Conservation (phyloP, 2,329 filamentous ascomycete genomes). For the Pseudocercospora pini-densiflorae region DNA sequence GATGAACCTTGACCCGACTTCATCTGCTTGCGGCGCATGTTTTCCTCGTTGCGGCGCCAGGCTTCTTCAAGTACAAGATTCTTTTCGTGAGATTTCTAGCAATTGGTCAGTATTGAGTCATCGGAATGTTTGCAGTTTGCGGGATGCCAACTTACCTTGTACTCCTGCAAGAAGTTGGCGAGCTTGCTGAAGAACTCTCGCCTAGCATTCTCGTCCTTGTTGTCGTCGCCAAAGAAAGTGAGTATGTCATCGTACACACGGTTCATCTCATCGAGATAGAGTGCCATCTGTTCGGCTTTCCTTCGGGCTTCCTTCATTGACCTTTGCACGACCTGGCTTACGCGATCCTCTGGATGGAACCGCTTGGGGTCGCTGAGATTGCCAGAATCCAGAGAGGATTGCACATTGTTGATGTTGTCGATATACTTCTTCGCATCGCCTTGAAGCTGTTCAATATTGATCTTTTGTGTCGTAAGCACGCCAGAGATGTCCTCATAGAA, state of each 20-base stretch:
- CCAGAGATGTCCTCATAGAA: constrained; percentile 84
- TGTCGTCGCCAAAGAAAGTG: constrained; percentile 94
- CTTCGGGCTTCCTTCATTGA: constrained; percentile 95
- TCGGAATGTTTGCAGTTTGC: neutral
- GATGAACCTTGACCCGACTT: constrained; percentile 51
- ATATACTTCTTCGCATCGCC: constrained; percentile 90
- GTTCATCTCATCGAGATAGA: constrained; percentile 92
- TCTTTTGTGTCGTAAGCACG: constrained; percentile 80
- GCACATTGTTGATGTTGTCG: constrained; percentile 91
- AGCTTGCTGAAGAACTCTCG: constrained; percentile 96
- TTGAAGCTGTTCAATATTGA: constrained; percentile 92
- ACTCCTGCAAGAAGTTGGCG: constrained; percentile 85
- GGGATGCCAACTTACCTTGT: constrained; percentile 67
- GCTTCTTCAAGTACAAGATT: constrained; percentile 83
- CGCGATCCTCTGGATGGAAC: constrained; percentile 96
- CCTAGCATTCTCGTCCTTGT: constrained; percentile 86
- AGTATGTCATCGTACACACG: constrained; percentile 94
- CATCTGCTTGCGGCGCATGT: constrained; percentile 85
- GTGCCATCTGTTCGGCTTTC: constrained; percentile 93
- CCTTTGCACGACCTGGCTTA: constrained; percentile 86
- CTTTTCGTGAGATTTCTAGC: constrained; percentile 84
- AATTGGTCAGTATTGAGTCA: constrained; percentile 14
- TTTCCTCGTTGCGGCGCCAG: constrained; percentile 82
- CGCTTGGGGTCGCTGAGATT: constrained; percentile 96
- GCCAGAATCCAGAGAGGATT: constrained; percentile 87